A percentile compares a stretch with the other conserved stretches of the same genome.
Conservation (phyloP, 495 filamentous ascomycete species). For the Halenospora varia region DNA sequence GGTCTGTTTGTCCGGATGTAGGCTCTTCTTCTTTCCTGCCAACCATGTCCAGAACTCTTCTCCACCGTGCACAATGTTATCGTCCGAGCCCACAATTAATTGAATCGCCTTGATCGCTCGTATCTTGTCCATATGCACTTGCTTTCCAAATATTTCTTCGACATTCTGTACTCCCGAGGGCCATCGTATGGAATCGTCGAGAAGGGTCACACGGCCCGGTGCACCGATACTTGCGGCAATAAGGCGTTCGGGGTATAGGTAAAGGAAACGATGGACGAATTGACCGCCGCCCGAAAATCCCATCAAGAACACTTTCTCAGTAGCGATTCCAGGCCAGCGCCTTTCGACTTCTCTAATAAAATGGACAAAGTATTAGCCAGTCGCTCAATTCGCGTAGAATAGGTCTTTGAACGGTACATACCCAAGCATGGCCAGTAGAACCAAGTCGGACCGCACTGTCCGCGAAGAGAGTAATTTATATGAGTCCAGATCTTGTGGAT, state of each 20-base stretch:
- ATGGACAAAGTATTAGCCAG: too few species aligned
- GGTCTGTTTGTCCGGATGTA: too few species aligned
- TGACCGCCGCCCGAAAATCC: constrained; percentile 28
- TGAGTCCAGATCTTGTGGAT: constrained; percentile 23
- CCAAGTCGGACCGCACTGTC: constrained; percentile 21
- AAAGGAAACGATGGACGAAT: constrained; percentile 25
- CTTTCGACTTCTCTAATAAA: neutral
- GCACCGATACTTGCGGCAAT: constrained; percentile 20
- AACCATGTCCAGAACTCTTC: neutral
- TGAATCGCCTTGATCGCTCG: neutral
- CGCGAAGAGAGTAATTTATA: constrained; percentile 23
- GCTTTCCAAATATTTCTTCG: neutral
- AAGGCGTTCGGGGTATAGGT: constrained; percentile 23
- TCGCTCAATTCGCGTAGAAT: too few species aligned
- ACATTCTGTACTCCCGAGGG: neutral
- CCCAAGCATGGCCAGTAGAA: constrained; percentile 11
- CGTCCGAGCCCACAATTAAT: neutral
- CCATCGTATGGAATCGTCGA: constrained; percentile 5
- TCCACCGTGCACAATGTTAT: neutral
- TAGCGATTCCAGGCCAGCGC: constrained; percentile 22
- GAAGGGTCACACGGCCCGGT: constrained; percentile 18
- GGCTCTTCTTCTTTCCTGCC: neutral
- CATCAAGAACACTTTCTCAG: constrained; percentile 23
- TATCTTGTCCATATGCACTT: neutral
- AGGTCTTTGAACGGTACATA: too few species aligned